Evolutionary conservation across 305 asterid genomes (phyloP), one percentile per base, ranked within the genome.

Genomic region (Fraxinus platypoda): DNA sequence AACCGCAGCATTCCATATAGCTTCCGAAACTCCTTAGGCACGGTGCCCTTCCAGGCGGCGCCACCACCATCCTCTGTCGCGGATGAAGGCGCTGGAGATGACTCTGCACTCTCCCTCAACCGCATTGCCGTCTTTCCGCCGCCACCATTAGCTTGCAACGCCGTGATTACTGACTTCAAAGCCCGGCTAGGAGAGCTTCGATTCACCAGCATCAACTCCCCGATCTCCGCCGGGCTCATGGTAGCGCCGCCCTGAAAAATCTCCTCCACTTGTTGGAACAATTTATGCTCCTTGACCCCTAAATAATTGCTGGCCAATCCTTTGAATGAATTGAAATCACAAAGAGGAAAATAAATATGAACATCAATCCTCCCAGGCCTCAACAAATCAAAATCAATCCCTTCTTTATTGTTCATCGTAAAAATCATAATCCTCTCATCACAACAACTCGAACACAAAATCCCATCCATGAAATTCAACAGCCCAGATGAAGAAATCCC

Each of bases 221-320:
- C 87, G 41, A 92, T 91, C 87, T 91, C 94, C 46, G 95, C 94
- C 75, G 92, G 94, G 38, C 89, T 84, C 89, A 90, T 86, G 62
- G 87, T 82, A 0, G 89, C 89, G 13, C 93, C 91, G 86, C 85
- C 85, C 84, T 78, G 89, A 28, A 90, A 85, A 37, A 88, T 87
- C 84, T 85, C 91, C 85, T 87, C 90, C 73, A 90, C 88, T 68
- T 88, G 93, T 21, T 89, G 91, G 38, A 90, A 90, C 34, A 90
- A 34, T 80, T 87, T 90, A n/a, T 88, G 91, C 83, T 90, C 93
- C 83, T 87, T 88, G 0, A 90, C 84, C 3, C 93, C 93, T 76
- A 90, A 52, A 83, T 90, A 85, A 82, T 23, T 88, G 33, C 66
- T 25, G 0, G 93, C 93, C 79, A 88, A 57, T 35, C 64, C 77